Conservation (phyloP, 768 basidiomycete genomes). For the Auricularia auricula-judae region DNA sequence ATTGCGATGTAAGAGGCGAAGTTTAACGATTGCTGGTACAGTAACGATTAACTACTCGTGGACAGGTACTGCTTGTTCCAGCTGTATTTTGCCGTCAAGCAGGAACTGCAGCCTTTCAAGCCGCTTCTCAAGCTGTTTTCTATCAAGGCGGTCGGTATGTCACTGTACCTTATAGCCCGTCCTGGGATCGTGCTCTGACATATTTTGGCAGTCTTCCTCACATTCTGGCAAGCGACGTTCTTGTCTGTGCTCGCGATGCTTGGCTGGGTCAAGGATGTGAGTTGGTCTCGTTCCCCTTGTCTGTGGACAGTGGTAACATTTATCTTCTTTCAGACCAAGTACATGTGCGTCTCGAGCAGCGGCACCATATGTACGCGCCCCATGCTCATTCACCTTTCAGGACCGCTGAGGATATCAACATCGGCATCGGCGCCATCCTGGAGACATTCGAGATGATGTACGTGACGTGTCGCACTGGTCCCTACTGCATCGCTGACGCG, state of each 20-base stretch:
- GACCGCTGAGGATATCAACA: constrained; percentile 64
- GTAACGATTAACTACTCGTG: too few relatives aligned
- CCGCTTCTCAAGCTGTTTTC: constrained; percentile 61
- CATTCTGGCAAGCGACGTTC: constrained; percentile 65
- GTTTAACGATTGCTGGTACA: too few relatives aligned
- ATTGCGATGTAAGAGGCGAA: constrained; percentile 35
- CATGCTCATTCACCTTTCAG: constrained; percentile 22
- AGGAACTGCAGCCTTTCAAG: constrained; percentile 41
- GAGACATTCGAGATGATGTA: constrained; percentile 73
- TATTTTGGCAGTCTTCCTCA: constrained; percentile 43
- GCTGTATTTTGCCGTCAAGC: constrained; percentile 48
- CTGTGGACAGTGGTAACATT: not conserved
- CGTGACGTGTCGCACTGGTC: constrained; percentile 13
- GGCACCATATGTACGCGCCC: too few relatives aligned
- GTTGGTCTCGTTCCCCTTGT: constrained; percentile 7
- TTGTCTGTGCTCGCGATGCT: constrained; percentile 46
- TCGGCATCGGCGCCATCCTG: constrained; percentile 55
- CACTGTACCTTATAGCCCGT: not conserved
- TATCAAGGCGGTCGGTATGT: constrained; percentile 60
- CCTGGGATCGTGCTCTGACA: too few relatives aligned
- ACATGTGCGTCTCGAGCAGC: constrained; percentile 12
- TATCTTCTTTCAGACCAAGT: constrained; percentile 3
- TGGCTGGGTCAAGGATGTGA: constrained; percentile 52
- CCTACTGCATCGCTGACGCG: not conserved
- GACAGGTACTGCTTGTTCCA: constrained; percentile 47